Evolutionary conservation across 1,284 basidiomycete species (phyloP), one percentile per base, ranked within the genome.

Genomic region (Ustilago trichophora): DNA sequence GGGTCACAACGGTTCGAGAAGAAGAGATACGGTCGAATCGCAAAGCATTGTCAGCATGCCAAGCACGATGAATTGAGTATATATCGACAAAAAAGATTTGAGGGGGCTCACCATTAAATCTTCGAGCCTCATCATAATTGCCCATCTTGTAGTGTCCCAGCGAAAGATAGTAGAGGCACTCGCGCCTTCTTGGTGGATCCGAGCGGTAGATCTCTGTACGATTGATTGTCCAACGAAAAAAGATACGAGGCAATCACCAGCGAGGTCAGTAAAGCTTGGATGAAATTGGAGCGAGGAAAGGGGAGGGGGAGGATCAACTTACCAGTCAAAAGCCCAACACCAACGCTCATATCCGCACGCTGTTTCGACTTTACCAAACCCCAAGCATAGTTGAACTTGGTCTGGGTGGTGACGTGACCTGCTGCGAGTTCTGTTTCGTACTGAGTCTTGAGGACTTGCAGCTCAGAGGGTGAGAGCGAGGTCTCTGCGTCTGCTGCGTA

Each of bases 131-230:
- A 32, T 91, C 90, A 80, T 91, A 98, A 82, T 98, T 95, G 27
- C 90, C 89, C 87, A 98, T 90, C 86, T 98, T 98, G 84, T 93
- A 98, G 83, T 98, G 90, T 0, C 96, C 96, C 11, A 98, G 85
- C 1, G 93, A 92, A 43, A 99, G 89, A 83, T 98, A 99, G 82
- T 98, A 99, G 31, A 98, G 84, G 79, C 96, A 98, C 83, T 99
- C 96, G 82, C 96, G 85, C 67, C 96, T 86, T 69, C 96, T 87
- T 27, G 88, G 83, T 10, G 95, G 90, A 66, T 97, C 94, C 3
- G 88, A 86, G 48, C 92, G 89, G 83, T 96, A 98, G 58, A 99
- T 90, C 50, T 98, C 96, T 94, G n/a, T n/a, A n/a, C n/a, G n/a
- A n/a, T n/a, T n/a, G n/a, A n/a, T n/a, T n/a, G n/a, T n/a, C n/a